Conservation (phyloP, 768 basidiomycete genomes). For the Melanogaster broomeanus region DNA sequence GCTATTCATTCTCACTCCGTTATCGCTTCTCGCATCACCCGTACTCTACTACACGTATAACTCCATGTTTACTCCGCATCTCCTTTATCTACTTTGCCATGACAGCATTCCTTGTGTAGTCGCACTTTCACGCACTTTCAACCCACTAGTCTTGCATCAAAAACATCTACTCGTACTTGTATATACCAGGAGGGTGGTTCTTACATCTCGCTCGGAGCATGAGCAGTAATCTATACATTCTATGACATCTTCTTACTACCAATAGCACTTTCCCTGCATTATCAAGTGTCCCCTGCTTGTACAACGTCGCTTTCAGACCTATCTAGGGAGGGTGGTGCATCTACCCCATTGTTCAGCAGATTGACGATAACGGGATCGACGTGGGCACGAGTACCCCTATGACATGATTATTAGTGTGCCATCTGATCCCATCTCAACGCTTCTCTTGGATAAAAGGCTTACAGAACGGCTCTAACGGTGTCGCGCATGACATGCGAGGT, state of each 20-base stretch:
- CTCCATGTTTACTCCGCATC: constrained; percentile 9
- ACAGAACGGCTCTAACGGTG: constrained; percentile 64
- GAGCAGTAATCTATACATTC: constrained; percentile 32
- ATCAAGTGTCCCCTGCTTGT: constrained; percentile 2
- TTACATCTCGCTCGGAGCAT: constrained; percentile 21
- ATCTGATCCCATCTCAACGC: not conserved
- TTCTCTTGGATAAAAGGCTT: constrained; percentile 29
- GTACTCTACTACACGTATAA: constrained; percentile 29
- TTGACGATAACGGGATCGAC: constrained; percentile 47
- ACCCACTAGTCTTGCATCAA: constrained; percentile 20
- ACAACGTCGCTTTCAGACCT: constrained; percentile 12
- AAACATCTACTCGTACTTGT: constrained; percentile 27
- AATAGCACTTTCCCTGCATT: constrained; percentile 7
- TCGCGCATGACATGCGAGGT: constrained; percentile 74
- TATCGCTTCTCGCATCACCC: constrained; percentile 17
- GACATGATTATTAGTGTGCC: constrained; percentile 2
- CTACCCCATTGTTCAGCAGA: constrained; percentile 62
- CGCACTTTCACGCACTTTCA: constrained; percentile 14
- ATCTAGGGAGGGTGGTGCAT: constrained; percentile 48
- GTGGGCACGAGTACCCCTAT: constrained; percentile 47
- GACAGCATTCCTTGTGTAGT: constrained; percentile 28
- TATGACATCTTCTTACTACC: constrained; percentile 26
- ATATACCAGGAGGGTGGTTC: constrained; percentile 23
- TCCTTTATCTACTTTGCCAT: constrained; percentile 18
- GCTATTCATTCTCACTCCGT: constrained; percentile 20